Evolutionary conservation across 164 flowering plant genomes (phyloP), one percentile per base, ranked within the genome.

Genomic region (Akebia trifoliata): DNA sequence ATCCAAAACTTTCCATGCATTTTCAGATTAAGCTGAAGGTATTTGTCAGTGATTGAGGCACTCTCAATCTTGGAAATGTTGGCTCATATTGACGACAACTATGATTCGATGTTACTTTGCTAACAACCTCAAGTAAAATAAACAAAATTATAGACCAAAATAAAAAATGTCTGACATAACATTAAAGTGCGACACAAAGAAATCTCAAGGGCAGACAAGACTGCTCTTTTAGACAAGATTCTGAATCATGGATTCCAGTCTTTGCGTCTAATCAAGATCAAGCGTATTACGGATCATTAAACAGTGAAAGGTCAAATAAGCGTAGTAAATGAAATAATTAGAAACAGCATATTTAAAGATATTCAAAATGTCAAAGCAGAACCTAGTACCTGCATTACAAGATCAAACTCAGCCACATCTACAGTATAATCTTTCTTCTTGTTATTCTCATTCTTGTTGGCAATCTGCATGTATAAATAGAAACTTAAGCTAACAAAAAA

Each of bases 181-280:
- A 45, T 4, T 34, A 29, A 50, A 15, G 9, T 28, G 30, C 15
- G 54, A 54, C 38, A 18, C 35, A 40, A 29, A 34, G 39, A 65
- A 62, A 69, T 15, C 75, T 72, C 73, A 93, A 69, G 10, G 99
- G 99, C 34, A 93, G 86, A 65, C 99, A 93, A 31, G 96, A 67
- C 60, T 54, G 74, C 73, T 84, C 92, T 66, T 62, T 74, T 52
- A 93, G 78, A 79, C 99, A 93, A 73, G 94, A 76, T 68, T 82
- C 86, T 50, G 99, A 87, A 81, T 86, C 71, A 74, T 60, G 94
- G 63, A 89, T 84, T 42, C 91, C 99, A 64, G 81, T 57, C 72
- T 79, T 90, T 8, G 94, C 14, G 97, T 90, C 99, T 91, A 67
- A 54, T 63, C 15, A 57, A 65, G 20, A 40, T 21, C 20, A 45